These are phyloP conservation scores for Epichloe aotearoae DNA, from an alignment of 2,329 filamentous ascomycete species.

Conservation along the genomic window DNA sequence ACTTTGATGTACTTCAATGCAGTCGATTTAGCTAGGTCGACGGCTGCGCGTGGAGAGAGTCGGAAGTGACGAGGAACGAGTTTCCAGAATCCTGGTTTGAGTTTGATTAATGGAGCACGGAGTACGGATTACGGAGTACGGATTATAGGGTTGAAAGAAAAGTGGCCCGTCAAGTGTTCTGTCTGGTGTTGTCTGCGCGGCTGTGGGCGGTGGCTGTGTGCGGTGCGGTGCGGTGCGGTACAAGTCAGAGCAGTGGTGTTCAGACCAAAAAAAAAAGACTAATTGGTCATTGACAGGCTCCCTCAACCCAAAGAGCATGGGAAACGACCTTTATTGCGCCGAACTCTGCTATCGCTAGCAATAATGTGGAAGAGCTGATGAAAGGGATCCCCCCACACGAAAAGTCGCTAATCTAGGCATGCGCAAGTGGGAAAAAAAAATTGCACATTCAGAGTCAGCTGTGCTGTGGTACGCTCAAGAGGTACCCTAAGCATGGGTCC, in stretches of 20 bases:
- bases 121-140: no score
- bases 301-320: no score
- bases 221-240: neutral
- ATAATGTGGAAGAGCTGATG: no score
- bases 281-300: neutral
- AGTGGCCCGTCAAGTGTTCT: neutral
- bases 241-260: neutral
- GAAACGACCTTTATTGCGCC: no score
- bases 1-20: neutral
- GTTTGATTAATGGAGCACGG: no score
- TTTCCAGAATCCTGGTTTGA: neutral
- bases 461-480: slow-evolving; percentile 4
- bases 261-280: neutral
- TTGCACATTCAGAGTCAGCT: neutral
- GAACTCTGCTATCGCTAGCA: no score
- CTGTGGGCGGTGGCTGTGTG: neutral
- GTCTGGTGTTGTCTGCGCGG: no score
- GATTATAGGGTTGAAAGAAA: neutral
- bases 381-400: neutral
- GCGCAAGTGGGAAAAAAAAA: neutral
- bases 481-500: slow-evolving; percentile 13
- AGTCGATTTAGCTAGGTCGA: neutral
- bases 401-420: neutral
- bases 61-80: neutral
- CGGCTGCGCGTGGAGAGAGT: neutral